Evolutionary conservation across 2,329 filamentous ascomycete genomes (phyloP).

Genomic region (Claviceps arundinis): DNA sequence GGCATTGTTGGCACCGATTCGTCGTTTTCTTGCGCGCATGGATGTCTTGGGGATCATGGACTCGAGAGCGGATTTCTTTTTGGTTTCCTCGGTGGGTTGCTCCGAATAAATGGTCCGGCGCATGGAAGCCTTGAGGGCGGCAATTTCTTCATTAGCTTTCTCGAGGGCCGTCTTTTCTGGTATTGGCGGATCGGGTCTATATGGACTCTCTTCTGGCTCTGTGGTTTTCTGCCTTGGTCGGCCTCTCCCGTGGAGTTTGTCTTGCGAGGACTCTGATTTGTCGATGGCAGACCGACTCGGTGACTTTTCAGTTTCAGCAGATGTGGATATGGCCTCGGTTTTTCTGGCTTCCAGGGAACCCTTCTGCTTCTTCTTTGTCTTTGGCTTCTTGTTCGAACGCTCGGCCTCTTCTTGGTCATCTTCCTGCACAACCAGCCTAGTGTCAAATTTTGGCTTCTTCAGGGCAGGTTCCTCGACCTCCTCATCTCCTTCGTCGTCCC

Average conservation of each 20-base stretch:
- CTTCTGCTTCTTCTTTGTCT: slow-evolving; percentile 10
- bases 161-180: slow-evolving; percentile 43
- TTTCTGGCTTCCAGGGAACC: slow-evolving; percentile 19
- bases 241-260: neutral
- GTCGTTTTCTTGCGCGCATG: slow-evolving; percentile 56
- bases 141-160: slow-evolving; percentile 66
- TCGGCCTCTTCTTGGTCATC: slow-evolving; percentile 18
- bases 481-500: slow-evolving; percentile 52
- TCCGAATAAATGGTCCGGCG: slow-evolving; percentile 44
- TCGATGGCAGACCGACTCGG: neutral
- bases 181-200: slow-evolving; percentile 15
- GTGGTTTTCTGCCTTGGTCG: slow-evolving; percentile 1
- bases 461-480: slow-evolving; percentile 38
- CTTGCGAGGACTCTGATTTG: neutral
- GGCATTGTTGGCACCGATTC: slow-evolving; percentile 39
- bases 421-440: slow-evolving; percentile 54
- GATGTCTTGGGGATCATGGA: slow-evolving; percentile 62
- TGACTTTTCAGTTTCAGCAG: slow-evolving; percentile 7
- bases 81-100: slow-evolving; percentile 33
- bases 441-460: slow-evolving; percentile 71
- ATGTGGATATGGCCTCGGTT: slow-evolving; percentile 8
- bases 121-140: slow-evolving; percentile 70
- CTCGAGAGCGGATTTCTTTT: slow-evolving; percentile 56
- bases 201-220: slow-evolving; percentile 11
- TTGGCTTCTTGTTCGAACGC: slow-evolving; percentile 12